Base-by-base conservation (phyloP, 345 rosid genomes). In the Adansonia digitata region DNA sequence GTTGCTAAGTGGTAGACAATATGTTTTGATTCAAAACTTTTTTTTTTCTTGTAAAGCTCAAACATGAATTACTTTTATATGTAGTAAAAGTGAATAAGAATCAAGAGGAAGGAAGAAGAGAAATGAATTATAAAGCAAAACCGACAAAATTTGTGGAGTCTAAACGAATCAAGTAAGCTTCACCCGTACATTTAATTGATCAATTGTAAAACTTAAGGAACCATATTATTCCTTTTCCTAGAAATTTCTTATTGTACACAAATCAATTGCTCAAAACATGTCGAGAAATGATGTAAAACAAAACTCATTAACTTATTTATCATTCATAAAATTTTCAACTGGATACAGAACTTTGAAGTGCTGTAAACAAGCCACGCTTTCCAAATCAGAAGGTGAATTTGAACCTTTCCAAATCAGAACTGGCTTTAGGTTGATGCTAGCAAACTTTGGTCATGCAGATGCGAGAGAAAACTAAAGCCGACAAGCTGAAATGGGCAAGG, bases 401-500 rank as follows among this genome's bases (percentile, higher is more conserved):
- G 2, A 22, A 14, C 27, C 20, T 53, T 53, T 22, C 59, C 59
- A 49, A 17, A 17, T 49, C 18, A 49, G 22, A 43, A 11, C 3
- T 43, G 13, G 69, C 26, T 42, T 20, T 26, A 69, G 14, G 55
- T 69, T 55, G 27, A 69, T 29, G 40, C 60, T 4, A 17, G 24
- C 46, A 34, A 65, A 35, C n/a, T 22, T 53, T 59, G 5, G 40
- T 15, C 31, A 34, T 34, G 59, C 22, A 68, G 63, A 34, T 65
- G 40, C 65, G 4, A 35, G 13, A 5, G 26, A 3, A 31, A 29
- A n/a, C n/a, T n/a, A 51, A 81, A 82, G 37, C 56, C 18, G 70
- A 77, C 78, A 80, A 80, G 40, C 27, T 69, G 78, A 60, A 78
- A 74, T 63, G 15, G 66, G 64, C 82, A 45, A 78, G 5, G 18